These are phyloP conservation scores for Pelargonium myrrhifolium DNA, from an alignment of 441 rosid species.

Conservation along the genomic window DNA sequence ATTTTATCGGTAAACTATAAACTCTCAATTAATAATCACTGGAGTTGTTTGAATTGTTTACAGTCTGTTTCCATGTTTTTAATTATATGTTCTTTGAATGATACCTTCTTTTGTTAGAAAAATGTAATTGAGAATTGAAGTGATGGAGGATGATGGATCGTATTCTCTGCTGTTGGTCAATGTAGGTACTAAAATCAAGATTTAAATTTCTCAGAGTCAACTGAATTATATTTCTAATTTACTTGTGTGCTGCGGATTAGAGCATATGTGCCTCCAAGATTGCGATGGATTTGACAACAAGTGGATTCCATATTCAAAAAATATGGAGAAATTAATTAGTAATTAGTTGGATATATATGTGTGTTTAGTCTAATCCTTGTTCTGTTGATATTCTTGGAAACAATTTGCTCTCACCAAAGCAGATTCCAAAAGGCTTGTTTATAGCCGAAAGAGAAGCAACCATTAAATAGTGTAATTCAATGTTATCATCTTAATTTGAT, in stretches of 20 bases:
- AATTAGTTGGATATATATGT: not conserved
- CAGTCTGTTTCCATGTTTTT: not conserved
- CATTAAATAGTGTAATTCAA: too few relatives aligned
- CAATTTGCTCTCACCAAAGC: not conserved
- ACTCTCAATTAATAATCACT: not conserved
- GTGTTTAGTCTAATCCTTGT: not conserved
- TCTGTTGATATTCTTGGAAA: not conserved
- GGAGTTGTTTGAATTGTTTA: not conserved
- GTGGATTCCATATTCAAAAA: not conserved
- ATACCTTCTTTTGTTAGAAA: not conserved
- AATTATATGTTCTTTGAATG: not conserved
- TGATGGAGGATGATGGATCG: conserved; percentile 1
- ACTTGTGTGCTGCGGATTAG: conserved; percentile 1
- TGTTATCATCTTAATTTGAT: not conserved
- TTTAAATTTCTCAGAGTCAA: not conserved
- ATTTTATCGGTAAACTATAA: not conserved
- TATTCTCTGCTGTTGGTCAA: not conserved
- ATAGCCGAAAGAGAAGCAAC: conserved; percentile 5
- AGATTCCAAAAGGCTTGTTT: not conserved
- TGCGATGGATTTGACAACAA: not conserved
- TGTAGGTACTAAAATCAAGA: not conserved
- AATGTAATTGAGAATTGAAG: too few relatives aligned
- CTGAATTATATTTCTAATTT: not conserved
- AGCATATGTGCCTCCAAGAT: not conserved
- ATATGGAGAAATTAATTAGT: not conserved